These are phyloP conservation scores for Trifolium fragiferum DNA, from an alignment of 306 rosid species.

Conservation along the genomic window DNA sequence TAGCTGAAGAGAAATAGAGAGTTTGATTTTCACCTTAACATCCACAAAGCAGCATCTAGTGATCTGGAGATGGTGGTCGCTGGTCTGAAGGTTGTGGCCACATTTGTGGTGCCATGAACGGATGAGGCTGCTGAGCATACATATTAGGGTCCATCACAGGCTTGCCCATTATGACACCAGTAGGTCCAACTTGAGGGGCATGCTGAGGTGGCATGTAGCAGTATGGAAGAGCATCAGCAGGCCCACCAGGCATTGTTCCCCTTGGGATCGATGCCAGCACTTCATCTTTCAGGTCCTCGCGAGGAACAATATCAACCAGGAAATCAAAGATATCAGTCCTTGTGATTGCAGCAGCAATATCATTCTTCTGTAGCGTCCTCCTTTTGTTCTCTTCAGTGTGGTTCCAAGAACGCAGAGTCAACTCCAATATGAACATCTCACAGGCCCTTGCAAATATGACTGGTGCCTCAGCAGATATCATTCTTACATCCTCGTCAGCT, in stretches of 20 bases:
- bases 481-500: slow-evolving; percentile 63
- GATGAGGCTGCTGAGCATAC: slow-evolving; percentile 61
- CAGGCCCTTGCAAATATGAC: slow-evolving; percentile 65
- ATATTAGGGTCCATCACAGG: slow-evolving; percentile 63
- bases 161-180: slow-evolving; percentile 62
- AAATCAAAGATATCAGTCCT: slow-evolving; percentile 62
- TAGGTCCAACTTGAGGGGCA: slow-evolving; percentile 53
- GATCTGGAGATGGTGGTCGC: slow-evolving; percentile 54
- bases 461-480: slow-evolving; percentile 66
- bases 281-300: slow-evolving; percentile 64
- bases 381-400: slow-evolving; percentile 68
- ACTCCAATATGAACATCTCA: slow-evolving; percentile 62
- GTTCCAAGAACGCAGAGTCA: slow-evolving; percentile 64
- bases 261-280: slow-evolving; percentile 66
- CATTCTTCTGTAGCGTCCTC: slow-evolving; percentile 62
- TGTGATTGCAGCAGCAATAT: slow-evolving; percentile 63
- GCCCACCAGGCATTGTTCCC: slow-evolving; percentile 61
- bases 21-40: slow-evolving; percentile 41
- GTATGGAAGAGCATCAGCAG: slow-evolving; percentile 57
- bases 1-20: slow-evolving; percentile 28
- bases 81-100: slow-evolving; percentile 64
- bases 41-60: slow-evolving; percentile 34
- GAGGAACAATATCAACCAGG: slow-evolving; percentile 61
- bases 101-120: slow-evolving; percentile 58
- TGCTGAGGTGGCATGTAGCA: slow-evolving; percentile 62